phyloP scores from a whole-genome alignment of 2,329 filamentous ascomycete species.

The Aotearoamyces nothofagi region DNA sequence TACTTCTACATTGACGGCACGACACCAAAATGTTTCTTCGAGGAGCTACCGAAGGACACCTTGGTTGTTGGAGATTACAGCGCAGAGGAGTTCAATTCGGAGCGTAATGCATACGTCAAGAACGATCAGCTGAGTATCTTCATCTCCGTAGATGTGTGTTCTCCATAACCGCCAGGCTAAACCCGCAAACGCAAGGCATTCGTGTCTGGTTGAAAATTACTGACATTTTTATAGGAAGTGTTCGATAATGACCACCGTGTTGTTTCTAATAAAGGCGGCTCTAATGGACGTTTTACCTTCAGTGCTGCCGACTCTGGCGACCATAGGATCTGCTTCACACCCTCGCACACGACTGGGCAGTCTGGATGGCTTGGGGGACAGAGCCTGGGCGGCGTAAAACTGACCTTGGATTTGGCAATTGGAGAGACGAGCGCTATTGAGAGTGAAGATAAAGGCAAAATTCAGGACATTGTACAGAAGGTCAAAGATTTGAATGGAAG shows the following conservation, averaged over 20 bases:
- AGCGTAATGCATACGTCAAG: conserved; percentile 49
- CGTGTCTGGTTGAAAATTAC: no score
- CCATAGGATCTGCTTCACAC: conserved; percentile 89
- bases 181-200: no score
- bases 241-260: conserved; percentile 98
- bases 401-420: conserved; percentile 82
- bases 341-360: conserved; percentile 55
- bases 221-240: conserved; percentile 63
- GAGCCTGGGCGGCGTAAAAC: conserved; percentile 62
- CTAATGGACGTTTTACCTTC: conserved; percentile 83
- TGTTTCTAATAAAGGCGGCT: conserved; percentile 66
- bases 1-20: conserved; percentile 92
- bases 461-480: conserved; percentile 75
- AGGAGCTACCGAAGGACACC: conserved; percentile 95
- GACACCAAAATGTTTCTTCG: conserved; percentile 88
- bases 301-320: conserved; percentile 87
- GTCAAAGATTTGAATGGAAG: conserved; percentile 80
- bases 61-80: conserved; percentile 87
- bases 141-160: conserved; percentile 83
- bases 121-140: conserved; percentile 68
- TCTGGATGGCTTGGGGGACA: conserved; percentile 55
- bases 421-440: conserved; percentile 91
- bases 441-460: conserved; percentile 84
- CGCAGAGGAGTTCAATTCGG: conserved; percentile 69
- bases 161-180: no score